Percentiles rank a stretch among this genome's conserved stretches.
Evolutionary conservation across 768 basidiomycete species (phyloP).

Genomic region (Lactarius akahatsu): DNA sequence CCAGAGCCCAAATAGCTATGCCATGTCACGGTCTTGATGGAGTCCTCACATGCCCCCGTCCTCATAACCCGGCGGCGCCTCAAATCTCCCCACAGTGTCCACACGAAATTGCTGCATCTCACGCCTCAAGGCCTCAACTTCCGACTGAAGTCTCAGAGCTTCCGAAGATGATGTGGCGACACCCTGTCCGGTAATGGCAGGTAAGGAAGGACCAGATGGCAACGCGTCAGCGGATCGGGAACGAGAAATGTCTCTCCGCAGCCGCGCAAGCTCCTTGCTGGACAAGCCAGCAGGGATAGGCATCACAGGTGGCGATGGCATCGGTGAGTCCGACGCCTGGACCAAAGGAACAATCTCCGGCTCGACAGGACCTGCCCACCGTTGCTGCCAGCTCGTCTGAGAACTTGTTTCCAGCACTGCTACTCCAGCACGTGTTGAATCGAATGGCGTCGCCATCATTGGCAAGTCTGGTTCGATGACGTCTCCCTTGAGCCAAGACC

Average conservation of each 20-base stretch:
- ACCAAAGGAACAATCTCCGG: not conserved
- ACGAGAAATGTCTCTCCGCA: not conserved
- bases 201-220: not conserved
- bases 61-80: constrained; percentile 33
- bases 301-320: not conserved
- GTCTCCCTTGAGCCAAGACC: not conserved
- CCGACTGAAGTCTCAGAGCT: constrained; percentile 20
- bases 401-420: not conserved
- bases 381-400: not conserved
- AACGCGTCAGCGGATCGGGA: not conserved
- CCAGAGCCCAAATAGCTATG: no score
- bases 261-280: constrained; percentile 18
- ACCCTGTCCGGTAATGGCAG: not conserved
- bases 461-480: not conserved
- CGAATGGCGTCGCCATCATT: constrained; percentile 4
- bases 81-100: constrained; percentile 24
- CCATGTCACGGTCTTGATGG: no score
- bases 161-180: not conserved
- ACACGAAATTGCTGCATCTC: constrained; percentile 33
- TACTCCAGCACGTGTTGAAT: not conserved
- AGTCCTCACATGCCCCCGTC: not conserved
- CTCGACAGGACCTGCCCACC: not conserved
- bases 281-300: constrained; percentile 12
- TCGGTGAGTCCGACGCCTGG: not conserved
- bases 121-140: constrained; percentile 34